A percentile compares a stretch with the other conserved stretches of the same genome.
Evolutionary conservation across 2,329 filamentous ascomycete species (phyloP).

Genomic region (Exophiala sideris): DNA sequence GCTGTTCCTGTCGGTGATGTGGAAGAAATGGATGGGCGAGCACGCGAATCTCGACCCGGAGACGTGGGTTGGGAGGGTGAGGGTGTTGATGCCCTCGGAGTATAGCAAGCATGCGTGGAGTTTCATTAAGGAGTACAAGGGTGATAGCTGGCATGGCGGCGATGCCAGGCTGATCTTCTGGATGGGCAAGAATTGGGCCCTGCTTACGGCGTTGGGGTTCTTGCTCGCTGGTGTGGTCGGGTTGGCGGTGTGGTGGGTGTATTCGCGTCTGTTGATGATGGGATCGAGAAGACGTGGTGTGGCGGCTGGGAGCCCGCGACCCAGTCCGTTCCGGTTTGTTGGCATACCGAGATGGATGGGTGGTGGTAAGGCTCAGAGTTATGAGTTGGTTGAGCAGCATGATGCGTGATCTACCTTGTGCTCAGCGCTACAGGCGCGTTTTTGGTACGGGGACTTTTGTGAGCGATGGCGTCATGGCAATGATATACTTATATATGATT

Average conservation of each 20-base stretch:
- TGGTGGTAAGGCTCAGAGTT: constrained; percentile 13
- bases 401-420: constrained; percentile 19
- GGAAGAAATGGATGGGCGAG: constrained; percentile 67
- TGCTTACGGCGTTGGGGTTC: constrained; percentile 53
- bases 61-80: constrained; percentile 52
- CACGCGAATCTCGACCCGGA: constrained; percentile 39
- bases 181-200: constrained; percentile 57
- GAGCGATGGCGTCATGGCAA: background rate
- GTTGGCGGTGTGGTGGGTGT: constrained; percentile 50
- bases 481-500: too few relatives aligned
- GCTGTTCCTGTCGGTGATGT: constrained; percentile 70
- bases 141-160: constrained; percentile 63
- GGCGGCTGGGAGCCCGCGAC: constrained; percentile 10
- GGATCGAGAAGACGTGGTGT: constrained; percentile 25
- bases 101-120: constrained; percentile 67
- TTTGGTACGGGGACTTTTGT: background rate
- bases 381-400: constrained; percentile 23
- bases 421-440: background rate
- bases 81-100: constrained; percentile 67
- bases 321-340: constrained; percentile 10
- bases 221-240: constrained; percentile 47
- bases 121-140: constrained; percentile 66
- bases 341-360: constrained; percentile 11
- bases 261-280: constrained; percentile 45
- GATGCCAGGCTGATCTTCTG: constrained; percentile 65